Evolutionary conservation across 345 rosid genomes (phyloP), one percentile per base, ranked within the genome.

Genomic region (Corymbia maculata): DNA sequence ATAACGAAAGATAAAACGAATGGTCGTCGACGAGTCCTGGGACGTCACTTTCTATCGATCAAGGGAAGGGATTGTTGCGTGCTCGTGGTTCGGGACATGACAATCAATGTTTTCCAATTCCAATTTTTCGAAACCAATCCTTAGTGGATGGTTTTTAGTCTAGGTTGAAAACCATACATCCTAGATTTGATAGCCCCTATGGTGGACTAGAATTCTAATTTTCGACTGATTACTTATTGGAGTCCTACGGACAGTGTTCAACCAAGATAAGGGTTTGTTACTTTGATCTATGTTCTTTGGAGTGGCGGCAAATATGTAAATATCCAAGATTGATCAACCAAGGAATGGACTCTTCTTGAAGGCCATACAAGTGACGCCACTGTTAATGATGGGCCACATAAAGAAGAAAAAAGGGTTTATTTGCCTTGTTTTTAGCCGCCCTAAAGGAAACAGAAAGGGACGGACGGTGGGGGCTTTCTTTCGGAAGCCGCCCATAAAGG

Each of bases 201-300:
- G 59, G 11, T 55, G 21, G 4, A 21, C 59, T 55, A 55, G 59
- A 8, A 26, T 59, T 4, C 0, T 10, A 4, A 24, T 59, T 59
- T 13, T 59, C 6, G 0, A 59, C 66, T 59, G 7, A 26, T 24
- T 59, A 59, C 7, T 59, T 59, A 59, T 59, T 59, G 68, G 0
- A 59, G 28, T 26, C 8, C 68, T 26, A 11, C 4, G 2, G 0
- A 26, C 11, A 26, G 68, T 26, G 30, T 59, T 11, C 0, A 5
- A 59, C 0, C 30, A 59, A 59, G 66, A 26, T 11, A 59, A 59
- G 66, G 61, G 66, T 59, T 59, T 28, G 24, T 24, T 57, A 8
- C n/a, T 59, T 57, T 57, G n/a, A 2, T 26, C 30, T 26, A 0
- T 59, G 24, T 59, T 59, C n/a, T 59, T 59, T 59, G 14, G 66